phyloP scores from a whole-genome alignment of 768 basidiomycete genomes.

The Suillus subalutaceus region DNA sequence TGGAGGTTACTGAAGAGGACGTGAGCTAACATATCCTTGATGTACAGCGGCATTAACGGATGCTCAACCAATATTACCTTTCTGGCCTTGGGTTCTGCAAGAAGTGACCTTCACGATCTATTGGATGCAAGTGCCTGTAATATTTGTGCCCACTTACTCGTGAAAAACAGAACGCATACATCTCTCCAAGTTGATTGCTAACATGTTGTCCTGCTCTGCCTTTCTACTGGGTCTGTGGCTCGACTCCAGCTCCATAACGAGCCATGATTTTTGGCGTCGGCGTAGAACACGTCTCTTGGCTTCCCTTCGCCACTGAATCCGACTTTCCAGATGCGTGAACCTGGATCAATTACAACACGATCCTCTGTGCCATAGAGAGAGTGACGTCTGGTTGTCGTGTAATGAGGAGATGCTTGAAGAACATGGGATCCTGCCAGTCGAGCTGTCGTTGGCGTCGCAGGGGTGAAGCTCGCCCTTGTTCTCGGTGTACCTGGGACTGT shows the following conservation, averaged over 20 bases:
- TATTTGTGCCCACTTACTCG: constrained; percentile 55
- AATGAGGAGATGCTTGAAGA: constrained; percentile 81
- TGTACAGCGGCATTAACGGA: constrained; percentile 79
- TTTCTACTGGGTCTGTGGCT: constrained; percentile 56
- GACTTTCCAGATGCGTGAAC: constrained; percentile 93
- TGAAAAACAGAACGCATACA: constrained; percentile 80
- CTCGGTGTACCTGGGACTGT: constrained; percentile 37
- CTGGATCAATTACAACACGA: constrained; percentile 92
- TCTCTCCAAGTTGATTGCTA: constrained; percentile 70
- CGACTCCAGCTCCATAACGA: constrained; percentile 66
- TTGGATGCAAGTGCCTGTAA: constrained; percentile 14
- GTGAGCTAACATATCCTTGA: constrained; percentile 87
- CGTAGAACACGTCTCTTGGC: constrained; percentile 85
- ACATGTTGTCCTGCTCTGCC: constrained; percentile 72
- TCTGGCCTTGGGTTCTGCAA: constrained; percentile 93
- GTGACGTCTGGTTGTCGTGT: constrained; percentile 82
- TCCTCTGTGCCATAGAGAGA: constrained; percentile 98
- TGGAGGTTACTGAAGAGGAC: constrained; percentile 90
- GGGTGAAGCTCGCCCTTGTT: constrained; percentile 18
- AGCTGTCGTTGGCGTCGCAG: constrained; percentile 58
- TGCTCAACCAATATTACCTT: constrained; percentile 94
- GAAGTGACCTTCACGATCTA: constrained; percentile 65
- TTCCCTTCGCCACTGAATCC: constrained; percentile 96
- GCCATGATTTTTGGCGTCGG: constrained; percentile 43
- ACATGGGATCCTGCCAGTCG: constrained; percentile 49